These are phyloP conservation scores for Ceriops zippeliana DNA, from an alignment of 345 rosid genomes.

Conservation along the genomic window DNA sequence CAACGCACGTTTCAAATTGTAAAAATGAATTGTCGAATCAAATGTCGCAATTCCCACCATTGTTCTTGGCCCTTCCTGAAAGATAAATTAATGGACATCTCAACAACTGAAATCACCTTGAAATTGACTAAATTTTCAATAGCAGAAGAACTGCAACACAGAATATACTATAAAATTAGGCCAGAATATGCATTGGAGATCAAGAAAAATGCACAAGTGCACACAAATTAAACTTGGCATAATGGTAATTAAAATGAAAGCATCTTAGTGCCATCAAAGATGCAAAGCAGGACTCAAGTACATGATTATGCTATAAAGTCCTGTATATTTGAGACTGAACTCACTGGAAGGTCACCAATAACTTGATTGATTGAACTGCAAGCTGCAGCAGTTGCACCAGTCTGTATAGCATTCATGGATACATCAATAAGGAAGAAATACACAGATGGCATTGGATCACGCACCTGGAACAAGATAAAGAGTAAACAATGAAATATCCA, in stretches of 20 bases:
- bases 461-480: conserved; percentile 48
- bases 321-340: conserved; percentile 17
- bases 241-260: background rate
- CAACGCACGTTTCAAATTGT: conserved; percentile 79
- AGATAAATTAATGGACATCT: background rate
- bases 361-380: conserved; percentile 88
- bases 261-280: background rate
- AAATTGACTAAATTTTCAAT: background rate
- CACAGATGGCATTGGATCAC: conserved; percentile 92
- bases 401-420: conserved; percentile 84
- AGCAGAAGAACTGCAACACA: background rate
- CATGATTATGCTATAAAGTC: background rate
- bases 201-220: background rate
- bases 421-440: conserved; percentile 89
- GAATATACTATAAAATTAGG: background rate
- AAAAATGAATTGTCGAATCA: conserved; percentile 84
- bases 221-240: background rate
- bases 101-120: background rate
- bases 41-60: conserved; percentile 92
- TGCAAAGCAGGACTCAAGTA: background rate
- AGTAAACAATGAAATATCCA: background rate
- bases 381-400: conserved; percentile 93
- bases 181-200: background rate
- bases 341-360: conserved; percentile 80
- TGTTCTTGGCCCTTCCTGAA: conserved; percentile 89